Percentiles rank a stretch among this genome's conserved stretches.
Conservation (phyloP, 2,329 filamentous ascomycete genomes). For the Stachybotrys chlorohalonatus region DNA sequence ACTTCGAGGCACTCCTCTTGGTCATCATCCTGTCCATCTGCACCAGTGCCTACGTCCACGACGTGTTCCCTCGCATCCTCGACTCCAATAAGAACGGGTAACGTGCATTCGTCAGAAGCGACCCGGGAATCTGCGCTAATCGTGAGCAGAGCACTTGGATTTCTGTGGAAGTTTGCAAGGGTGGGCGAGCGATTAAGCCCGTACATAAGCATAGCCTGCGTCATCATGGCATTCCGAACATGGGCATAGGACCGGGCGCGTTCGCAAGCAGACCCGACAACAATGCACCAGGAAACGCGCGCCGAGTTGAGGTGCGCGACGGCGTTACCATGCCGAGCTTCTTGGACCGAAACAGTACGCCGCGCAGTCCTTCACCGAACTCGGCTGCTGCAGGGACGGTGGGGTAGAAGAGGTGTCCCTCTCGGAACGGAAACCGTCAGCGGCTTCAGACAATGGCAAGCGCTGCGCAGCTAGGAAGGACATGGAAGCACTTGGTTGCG, state of each 20-base stretch:
- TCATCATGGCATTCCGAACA: slow-evolving; percentile 75
- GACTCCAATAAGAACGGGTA: slow-evolving; percentile 91
- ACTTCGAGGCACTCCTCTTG: slow-evolving; percentile 93
- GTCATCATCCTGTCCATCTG: slow-evolving; percentile 93
- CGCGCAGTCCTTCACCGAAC: no score
- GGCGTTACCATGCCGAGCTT: no score
- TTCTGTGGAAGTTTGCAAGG: slow-evolving; percentile 93
- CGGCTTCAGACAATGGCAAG: no score
- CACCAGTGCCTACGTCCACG: slow-evolving; percentile 89
- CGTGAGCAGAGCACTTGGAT: slow-evolving; percentile 56
- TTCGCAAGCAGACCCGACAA: no score
- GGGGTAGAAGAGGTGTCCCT: no score
- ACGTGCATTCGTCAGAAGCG: slow-evolving; percentile 10
- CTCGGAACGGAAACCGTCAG: no score
- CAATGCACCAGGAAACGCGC: no score
- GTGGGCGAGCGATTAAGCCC: slow-evolving; percentile 90
- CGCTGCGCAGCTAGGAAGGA: no score
- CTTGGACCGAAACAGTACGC: no score
- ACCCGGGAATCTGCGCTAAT: not conserved
- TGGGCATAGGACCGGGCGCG: not conserved
- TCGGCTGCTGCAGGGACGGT: no score
- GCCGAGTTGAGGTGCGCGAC: no score
- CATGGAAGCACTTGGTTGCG: no score
- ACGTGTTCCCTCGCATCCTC: slow-evolving; percentile 79
- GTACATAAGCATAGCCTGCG: slow-evolving; percentile 88